Base-by-base conservation (phyloP, 1,284 basidiomycete genomes). In the Athelia psychrophila region DNA sequence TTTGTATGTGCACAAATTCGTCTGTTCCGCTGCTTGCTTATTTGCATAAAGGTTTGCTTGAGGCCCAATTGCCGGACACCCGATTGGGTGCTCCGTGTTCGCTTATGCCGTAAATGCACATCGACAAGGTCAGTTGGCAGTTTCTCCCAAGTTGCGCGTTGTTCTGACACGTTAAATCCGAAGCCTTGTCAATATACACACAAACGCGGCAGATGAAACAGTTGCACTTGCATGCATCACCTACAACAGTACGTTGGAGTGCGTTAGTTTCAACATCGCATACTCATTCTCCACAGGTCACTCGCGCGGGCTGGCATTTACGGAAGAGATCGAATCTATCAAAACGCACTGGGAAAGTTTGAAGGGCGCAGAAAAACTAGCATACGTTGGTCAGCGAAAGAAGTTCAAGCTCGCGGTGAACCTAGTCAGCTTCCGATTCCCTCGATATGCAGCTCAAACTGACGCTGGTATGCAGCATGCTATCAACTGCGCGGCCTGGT, bases 1-100 rank as follows among this genome's bases (percentile, higher is more conserved):
- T 58, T 64, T 44, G 65, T 64, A 33, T 52, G 44, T 36, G 44
- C 44, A 8, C 16, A 18, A 8, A 42, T 5, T 8, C n/a, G 6
- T 9, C n/a, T 9, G 5, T 42, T 22, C 5, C 6, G 6, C 5
- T 16, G 16, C n/a, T 42, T 6, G n/a, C 38, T 13, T 8, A 18
- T 8, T 27, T 46, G n/a, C 6, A 9, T 5, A 23, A 13, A 44
- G 42, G 20, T 44, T 20, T 46, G 44, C n/a, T 8, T 23, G 5
- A n/a, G 10, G 10, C 19, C 20, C 8, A 46, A 23, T 24, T n/a
- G 20, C 12, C 22, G 44, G 8, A n/a, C 44, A 23, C 6, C n/a
- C 16, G 44, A 46, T 9, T 46, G 44, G 44, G 24, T 8, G 5
- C 23, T 46, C 16, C 44, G 44, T 23, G 19, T 46, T n/a, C 44